Evolutionary conservation across 1,284 basidiomycete genomes (phyloP), one percentile per base, ranked within the genome.

Genomic region (Ceratobasidium sp.): DNA sequence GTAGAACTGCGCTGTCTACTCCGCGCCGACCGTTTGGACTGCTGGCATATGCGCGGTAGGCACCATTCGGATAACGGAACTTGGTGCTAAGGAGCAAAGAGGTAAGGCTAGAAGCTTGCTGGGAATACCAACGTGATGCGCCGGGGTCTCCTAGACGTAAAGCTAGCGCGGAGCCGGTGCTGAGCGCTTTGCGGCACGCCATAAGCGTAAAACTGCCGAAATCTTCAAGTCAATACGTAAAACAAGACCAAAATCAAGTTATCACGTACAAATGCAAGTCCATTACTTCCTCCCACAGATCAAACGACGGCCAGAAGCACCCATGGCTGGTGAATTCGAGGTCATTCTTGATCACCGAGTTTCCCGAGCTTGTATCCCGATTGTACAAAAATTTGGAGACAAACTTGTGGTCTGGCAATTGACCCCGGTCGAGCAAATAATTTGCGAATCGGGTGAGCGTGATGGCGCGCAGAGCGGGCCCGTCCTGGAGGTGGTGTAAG

Each of bases 381-480:
- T 85, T 80, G 81, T 87, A 88, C 6, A 88, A 81, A 13, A 83
- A 78, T 0, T 81, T 69, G 7, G 77, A 69, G 71, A 87, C 83
- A 80, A 84, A 87, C 0, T 74, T 57, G 2, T 80, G n/a, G 78
- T 86, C 85, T n/a, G 80, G 70, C 2, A 80, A 79, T 28, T 68
- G 80, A 10, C 80, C 84, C 2, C 83, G 80, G 67, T 86, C 82
- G 12, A 88, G 84, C 2, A 87, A 81, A 79, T 83, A 84, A 23
- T 84, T 79, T 0, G 87, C 86, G 76, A 87, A 87, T 0, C 83
- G 83, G 38, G 84, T 84, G 12, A 87, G 78, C 0, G 85, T 82
- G 17, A 87, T 81, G 0, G 86, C 85, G 54, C 88, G 82, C 0
- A 87, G 82, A 1, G 87, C 87, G 0, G 88, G 87, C 0, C 88